These are phyloP conservation scores for Trichoderma breve DNA, from an alignment of 2,329 filamentous ascomycete species.

Conservation along the genomic window DNA sequence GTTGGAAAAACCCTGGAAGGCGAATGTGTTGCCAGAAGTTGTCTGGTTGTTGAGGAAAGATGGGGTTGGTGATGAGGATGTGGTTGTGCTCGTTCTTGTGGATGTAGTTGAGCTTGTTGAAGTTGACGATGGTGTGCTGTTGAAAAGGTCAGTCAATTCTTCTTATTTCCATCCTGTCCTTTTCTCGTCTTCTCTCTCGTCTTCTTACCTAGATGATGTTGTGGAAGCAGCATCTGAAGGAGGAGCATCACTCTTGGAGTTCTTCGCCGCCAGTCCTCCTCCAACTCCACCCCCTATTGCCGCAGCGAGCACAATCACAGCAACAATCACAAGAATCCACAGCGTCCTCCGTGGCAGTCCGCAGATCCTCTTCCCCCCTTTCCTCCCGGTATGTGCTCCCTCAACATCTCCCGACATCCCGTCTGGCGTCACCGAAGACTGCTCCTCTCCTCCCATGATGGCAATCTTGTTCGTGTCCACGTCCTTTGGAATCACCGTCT, in stretches of 20 bases:
- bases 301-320: slow-evolving; percentile 21
- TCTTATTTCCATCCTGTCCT: background rate
- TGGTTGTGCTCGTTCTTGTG: background rate
- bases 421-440: background rate
- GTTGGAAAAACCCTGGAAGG: slow-evolving; percentile 35
- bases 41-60: slow-evolving; percentile 30
- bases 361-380: slow-evolving; percentile 8
- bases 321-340: slow-evolving; percentile 20
- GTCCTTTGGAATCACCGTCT: background rate
- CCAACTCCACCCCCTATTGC: slow-evolving; percentile 24
- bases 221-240: slow-evolving; percentile 2
- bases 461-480: slow-evolving; percentile 17
- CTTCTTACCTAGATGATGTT: background rate
- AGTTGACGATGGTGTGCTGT: background rate
- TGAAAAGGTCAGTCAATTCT: background rate
- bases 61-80: background rate
- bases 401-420: background rate
- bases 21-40: slow-evolving; percentile 22
- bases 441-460: background rate
- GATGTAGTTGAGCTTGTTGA: background rate
- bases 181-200: background rate
- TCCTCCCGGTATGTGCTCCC: background rate
- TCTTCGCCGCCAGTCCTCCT: slow-evolving; percentile 21
- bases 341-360: slow-evolving; percentile 22
- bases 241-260: background rate